phyloP scores from a whole-genome alignment of 2,329 filamentous ascomycete species.

The Graphilbum sp. region DNA sequence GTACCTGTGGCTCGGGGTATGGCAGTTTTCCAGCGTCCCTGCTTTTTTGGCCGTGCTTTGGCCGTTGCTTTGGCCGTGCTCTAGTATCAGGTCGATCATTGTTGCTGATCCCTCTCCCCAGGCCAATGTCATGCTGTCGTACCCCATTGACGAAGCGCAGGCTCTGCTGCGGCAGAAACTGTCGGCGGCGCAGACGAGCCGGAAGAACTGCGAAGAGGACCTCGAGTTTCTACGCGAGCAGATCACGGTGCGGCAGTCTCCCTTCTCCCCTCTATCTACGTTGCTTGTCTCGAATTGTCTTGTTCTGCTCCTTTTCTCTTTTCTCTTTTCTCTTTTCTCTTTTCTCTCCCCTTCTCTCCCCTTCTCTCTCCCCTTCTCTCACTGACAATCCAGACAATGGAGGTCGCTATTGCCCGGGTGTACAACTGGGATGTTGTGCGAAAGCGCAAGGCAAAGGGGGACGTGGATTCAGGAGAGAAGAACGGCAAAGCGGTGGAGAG shows the following conservation, averaged over 20 bases:
- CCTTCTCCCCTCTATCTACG: too few species aligned
- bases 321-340: not conserved
- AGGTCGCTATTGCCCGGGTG: slow-evolving; percentile 90
- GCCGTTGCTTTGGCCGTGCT: not conserved
- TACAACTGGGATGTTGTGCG: slow-evolving; percentile 99
- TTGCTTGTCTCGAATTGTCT: not conserved
- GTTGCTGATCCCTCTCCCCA: slow-evolving; percentile 14
- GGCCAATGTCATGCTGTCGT: slow-evolving; percentile 96
- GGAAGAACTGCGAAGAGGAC: slow-evolving; percentile 89
- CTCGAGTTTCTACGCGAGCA: slow-evolving; percentile 90
- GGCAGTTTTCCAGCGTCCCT: slow-evolving; percentile 17
- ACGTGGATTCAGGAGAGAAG: slow-evolving; percentile 34
- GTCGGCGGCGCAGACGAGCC: slow-evolving; percentile 58
- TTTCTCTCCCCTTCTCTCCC: not conserved
- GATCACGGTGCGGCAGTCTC: slow-evolving; percentile 83
- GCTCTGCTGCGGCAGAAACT: slow-evolving; percentile 63
- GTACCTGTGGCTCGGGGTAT: slow-evolving; percentile 91
- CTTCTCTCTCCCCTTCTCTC: not conserved
- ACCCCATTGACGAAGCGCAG: slow-evolving; percentile 79
- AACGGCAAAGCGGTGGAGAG: slow-evolving; percentile 18
- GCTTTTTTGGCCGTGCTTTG: not conserved
- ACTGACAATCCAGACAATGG: slow-evolving; percentile 54
- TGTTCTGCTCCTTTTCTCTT: not conserved
- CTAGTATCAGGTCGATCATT: not conserved
- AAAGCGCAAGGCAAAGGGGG: slow-evolving; percentile 75